phyloP scores from a whole-genome alignment of 2,329 filamentous ascomycete species.

The Xylariaceae sp. region DNA sequence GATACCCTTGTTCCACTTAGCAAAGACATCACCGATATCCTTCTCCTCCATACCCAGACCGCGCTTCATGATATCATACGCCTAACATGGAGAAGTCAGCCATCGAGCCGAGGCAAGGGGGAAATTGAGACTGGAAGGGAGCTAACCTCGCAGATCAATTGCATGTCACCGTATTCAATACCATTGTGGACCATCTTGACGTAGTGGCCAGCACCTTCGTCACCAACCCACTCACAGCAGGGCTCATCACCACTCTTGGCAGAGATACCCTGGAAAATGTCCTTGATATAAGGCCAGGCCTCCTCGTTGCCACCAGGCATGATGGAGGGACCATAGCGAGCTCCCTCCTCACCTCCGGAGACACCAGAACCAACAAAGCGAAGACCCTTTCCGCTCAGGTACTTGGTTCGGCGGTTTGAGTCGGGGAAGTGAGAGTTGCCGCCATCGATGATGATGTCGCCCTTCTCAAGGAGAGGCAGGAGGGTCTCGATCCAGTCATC shows the following conservation, averaged over 20 bases:
- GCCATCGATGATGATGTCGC: slow-evolving; percentile 99
- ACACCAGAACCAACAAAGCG: slow-evolving; percentile 96
- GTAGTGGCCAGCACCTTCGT: slow-evolving; percentile 99
- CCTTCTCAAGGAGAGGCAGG: slow-evolving; percentile 73
- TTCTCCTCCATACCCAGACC: slow-evolving; percentile 83
- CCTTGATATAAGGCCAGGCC: slow-evolving; percentile 97
- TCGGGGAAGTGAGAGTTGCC: slow-evolving; percentile 99
- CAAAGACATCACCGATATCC: slow-evolving; percentile 93
- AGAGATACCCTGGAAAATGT: slow-evolving; percentile 95
- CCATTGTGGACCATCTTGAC: slow-evolving; percentile 99
- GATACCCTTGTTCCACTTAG: slow-evolving; percentile 98
- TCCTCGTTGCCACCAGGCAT: slow-evolving; percentile 99
- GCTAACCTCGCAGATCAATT: slow-evolving; percentile 94
- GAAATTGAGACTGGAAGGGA: background rate
- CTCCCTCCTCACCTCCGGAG: slow-evolving; percentile 98
- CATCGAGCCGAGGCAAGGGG: slow-evolving; percentile 3
- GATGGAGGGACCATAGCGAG: slow-evolving; percentile 91
- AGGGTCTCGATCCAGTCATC: slow-evolving; percentile 98
- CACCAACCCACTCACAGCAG: slow-evolving; percentile 99
- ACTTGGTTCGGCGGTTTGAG: slow-evolving; percentile 93
- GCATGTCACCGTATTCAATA: slow-evolving; percentile 99
- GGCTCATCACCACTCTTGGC: slow-evolving; percentile 96
- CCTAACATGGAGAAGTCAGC: slow-evolving; percentile 46
- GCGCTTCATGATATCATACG: slow-evolving; percentile 99
- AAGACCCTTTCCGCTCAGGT: slow-evolving; percentile 82